Conservation (phyloP, 2,329 filamentous ascomycete species). For the Trichoderma atrobrunneum region DNA sequence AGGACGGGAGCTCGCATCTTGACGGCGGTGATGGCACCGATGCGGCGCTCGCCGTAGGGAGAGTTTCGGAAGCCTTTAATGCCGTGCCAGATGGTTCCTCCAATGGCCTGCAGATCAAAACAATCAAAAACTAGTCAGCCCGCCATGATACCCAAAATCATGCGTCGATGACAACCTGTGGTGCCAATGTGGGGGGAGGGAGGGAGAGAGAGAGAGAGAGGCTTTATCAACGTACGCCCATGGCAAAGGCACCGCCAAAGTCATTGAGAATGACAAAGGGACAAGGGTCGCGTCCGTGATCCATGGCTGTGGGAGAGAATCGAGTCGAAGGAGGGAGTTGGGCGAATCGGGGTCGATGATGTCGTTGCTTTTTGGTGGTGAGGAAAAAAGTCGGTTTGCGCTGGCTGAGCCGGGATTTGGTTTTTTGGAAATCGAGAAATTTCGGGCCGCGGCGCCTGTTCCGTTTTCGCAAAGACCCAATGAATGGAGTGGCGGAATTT, state of each 20-base stretch:
- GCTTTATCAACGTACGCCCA: conserved; percentile 68
- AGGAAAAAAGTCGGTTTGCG: conserved; percentile 3
- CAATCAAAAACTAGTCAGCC: background rate
- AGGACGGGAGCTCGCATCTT: conserved; percentile 95
- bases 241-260: conserved; percentile 94
- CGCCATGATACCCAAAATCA: background rate
- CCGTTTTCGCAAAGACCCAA: conserved; percentile 5
- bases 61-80: conserved; percentile 92
- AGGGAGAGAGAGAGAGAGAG: background rate
- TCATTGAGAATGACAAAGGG: conserved; percentile 96
- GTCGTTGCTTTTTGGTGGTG: background rate
- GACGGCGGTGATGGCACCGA: conserved; percentile 94
- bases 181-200: background rate
- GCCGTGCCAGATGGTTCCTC: conserved; percentile 89
- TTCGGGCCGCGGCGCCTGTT: conserved; percentile 7
- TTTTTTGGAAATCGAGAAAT: conserved; percentile 1
- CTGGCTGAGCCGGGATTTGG: background rate
- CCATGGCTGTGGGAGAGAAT: conserved; percentile 34
- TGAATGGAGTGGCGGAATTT: background rate
- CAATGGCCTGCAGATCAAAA: conserved; percentile 55
- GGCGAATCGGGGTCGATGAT: background rate
- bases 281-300: conserved; percentile 95
- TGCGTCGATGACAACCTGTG: background rate
- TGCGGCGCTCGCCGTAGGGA: conserved; percentile 88
- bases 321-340: background rate